Base-by-base conservation (phyloP, 371 early-diverging fungal genomes). In the Mortierella sp. region DNA sequence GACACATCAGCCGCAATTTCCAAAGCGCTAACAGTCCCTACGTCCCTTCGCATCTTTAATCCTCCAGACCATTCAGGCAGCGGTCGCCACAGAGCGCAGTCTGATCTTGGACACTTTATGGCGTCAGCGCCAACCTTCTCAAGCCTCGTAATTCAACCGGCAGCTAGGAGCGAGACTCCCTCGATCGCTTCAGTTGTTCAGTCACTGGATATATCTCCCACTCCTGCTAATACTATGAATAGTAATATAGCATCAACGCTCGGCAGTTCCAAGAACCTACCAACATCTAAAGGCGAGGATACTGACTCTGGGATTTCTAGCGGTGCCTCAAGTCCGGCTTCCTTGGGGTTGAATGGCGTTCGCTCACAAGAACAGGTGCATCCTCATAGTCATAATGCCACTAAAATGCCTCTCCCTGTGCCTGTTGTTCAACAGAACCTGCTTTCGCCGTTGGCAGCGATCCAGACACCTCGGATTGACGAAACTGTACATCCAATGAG, bases 1-100 rank as follows among this genome's bases (percentile, higher is more conserved):
- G 80, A 80, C 32, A 57, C 65, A 5, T 57, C 68, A 26, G 32
- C 47, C 7, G 6, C 49, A 40, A 59, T 70, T 32, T 31, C 61
- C 4, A 47, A 47, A 0, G 28, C 66, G 0, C 19, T 62, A 0
- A 29, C 70, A 7, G 7, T 58, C 6, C 49, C 74, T 13, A 55
- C 28, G 5, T 47, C 64, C 28, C 28, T 53, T 15, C 53, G 53
- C 28, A 53, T 53, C 26, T 53, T 53, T 53, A 26, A 53, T 28
- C 53, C 53, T 26, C 8, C 53, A 53, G 53, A 53, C 2, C 8
- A 13, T 47, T 6, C 53, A 53, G 53, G 53, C 9, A 10, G 8
- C 9, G 53, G 53, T 53, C 53, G 53, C 7, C 23, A 26, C 26
- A 22, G 53, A 10, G 53, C 53, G 8, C 53, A 53, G 15, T 53